Conservation (phyloP, 208 protist genomes). For the Trypanosoma scelopori region DNA sequence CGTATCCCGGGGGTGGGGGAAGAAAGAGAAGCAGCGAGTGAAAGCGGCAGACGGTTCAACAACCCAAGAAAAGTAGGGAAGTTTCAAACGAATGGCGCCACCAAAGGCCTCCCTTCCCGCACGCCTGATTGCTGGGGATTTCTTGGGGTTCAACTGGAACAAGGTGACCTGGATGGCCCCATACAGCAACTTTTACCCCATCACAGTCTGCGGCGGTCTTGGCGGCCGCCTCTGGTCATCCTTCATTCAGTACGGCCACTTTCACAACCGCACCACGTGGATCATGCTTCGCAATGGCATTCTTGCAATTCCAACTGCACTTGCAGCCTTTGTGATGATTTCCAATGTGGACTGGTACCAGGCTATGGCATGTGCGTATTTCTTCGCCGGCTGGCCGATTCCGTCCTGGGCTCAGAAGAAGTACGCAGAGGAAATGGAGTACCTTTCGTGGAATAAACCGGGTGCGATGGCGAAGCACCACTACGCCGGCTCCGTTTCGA, state of each 20-base stretch:
- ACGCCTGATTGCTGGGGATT: constrained; percentile 82
- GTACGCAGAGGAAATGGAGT: constrained; percentile 74
- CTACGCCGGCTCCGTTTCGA: constrained; percentile 81
- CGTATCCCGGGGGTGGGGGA: neutral
- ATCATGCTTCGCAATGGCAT: constrained; percentile 66
- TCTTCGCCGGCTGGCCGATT: constrained; percentile 44
- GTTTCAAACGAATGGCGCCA: constrained; percentile 55
- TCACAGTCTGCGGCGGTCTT: constrained; percentile 82
- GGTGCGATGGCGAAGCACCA: constrained; percentile 86
- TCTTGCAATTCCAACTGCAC: constrained; percentile 47
- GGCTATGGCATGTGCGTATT: constrained; percentile 54
- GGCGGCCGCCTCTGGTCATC: constrained; percentile 83
- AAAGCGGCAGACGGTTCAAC: neutral
- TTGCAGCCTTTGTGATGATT: constrained; percentile 74
- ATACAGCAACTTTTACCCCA: constrained; percentile 90
- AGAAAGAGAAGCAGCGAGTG: neutral
- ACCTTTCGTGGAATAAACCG: constrained; percentile 75
- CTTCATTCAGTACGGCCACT: constrained; percentile 86
- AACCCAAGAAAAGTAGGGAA: constrained; percentile 5
- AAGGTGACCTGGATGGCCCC: constrained; percentile 86
- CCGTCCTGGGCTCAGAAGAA: constrained; percentile 70
- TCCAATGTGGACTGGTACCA: constrained; percentile 87
- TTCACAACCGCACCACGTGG: constrained; percentile 69
- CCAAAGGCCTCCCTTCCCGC: constrained; percentile 73
- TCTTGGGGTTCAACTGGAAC: constrained; percentile 88